phyloP scores from a whole-genome alignment of 352 stramenopile species.

The Achlya hypogyna region DNA sequence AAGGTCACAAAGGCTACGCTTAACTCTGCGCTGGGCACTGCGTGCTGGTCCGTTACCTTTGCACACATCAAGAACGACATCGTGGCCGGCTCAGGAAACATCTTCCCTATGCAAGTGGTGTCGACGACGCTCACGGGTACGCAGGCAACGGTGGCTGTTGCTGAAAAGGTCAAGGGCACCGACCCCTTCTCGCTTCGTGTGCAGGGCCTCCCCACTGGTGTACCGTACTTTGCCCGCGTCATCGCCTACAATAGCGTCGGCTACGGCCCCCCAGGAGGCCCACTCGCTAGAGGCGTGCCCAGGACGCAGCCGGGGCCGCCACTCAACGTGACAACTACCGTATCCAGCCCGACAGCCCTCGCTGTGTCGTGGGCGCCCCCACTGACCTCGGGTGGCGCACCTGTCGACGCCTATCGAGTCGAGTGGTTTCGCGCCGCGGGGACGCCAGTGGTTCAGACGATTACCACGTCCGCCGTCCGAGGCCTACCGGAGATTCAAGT shows the following conservation, averaged over 20 bases:
- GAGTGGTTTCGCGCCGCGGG: slow-evolving; percentile 67
- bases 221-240: slow-evolving; percentile 66
- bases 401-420: slow-evolving; percentile 57
- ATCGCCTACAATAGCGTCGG: slow-evolving; percentile 69
- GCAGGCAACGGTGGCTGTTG: slow-evolving; percentile 46
- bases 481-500: slow-evolving; percentile 59
- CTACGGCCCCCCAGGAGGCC: too few relatives aligned
- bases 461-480: slow-evolving; percentile 60
- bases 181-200: slow-evolving; percentile 77
- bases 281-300: slow-evolving; percentile 3
- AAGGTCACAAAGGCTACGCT: slow-evolving; percentile 49
- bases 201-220: slow-evolving; percentile 37
- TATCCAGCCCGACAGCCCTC: slow-evolving; percentile 27
- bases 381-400: slow-evolving; percentile 27
- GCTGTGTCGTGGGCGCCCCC: slow-evolving; percentile 40
- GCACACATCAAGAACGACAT: slow-evolving; percentile 88
- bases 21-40: slow-evolving; percentile 39
- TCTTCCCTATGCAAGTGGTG: slow-evolving; percentile 62
- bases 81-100: slow-evolving; percentile 86
- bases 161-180: slow-evolving; percentile 84
- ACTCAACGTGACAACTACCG: slow-evolving; percentile 3
- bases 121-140: slow-evolving; percentile 50
- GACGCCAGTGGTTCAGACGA: slow-evolving; percentile 49
- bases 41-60: slow-evolving; percentile 91
- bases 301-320: slow-evolving; percentile 5